Evolutionary conservation across 331 rosid genomes (phyloP).

Genomic region (Rosa hybrid): DNA sequence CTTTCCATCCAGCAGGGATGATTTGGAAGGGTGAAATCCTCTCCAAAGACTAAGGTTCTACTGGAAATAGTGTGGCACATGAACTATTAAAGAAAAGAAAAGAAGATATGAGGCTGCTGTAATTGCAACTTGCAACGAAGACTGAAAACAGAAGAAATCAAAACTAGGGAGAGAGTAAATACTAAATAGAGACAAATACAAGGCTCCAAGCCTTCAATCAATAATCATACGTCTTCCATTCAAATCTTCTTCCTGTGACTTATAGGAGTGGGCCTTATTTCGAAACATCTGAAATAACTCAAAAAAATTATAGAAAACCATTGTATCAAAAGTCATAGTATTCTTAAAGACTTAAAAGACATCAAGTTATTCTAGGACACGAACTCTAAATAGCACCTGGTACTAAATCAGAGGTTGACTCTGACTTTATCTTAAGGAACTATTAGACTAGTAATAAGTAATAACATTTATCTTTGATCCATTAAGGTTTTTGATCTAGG

Average conservation of each 20-base stretch:
- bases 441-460: background rate
- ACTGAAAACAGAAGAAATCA: background rate
- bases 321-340: background rate
- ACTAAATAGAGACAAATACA: background rate
- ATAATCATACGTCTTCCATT: background rate
- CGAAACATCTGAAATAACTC: background rate
- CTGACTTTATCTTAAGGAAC: background rate
- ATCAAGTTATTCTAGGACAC: background rate
- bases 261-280: background rate
- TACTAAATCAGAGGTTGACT: background rate
- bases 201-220: background rate
- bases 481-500: background rate
- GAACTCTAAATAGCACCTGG: background rate
- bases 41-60: background rate
- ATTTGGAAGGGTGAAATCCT: no score
- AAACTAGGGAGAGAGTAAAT: background rate
- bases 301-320: background rate
- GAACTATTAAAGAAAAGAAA: background rate
- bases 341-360: background rate
- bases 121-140: background rate
- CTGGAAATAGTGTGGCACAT: background rate
- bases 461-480: background rate
- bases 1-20: background rate
- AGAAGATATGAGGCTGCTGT: background rate
- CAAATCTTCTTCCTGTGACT: background rate